Evolutionary conservation across 148 eudicot species (phyloP).

Genomic region (Talinum fruticosum): DNA sequence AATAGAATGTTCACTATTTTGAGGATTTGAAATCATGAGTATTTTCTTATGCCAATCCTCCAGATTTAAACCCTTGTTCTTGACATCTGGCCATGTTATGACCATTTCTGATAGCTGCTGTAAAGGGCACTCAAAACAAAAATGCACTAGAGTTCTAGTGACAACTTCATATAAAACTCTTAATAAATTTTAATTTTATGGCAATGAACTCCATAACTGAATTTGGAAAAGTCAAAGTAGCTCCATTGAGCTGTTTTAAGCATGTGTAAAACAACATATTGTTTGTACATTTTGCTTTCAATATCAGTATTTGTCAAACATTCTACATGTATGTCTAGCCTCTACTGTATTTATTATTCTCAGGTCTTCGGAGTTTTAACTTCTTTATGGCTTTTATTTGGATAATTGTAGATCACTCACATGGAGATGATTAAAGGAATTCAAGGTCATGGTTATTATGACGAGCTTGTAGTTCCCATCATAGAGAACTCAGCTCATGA

Average conservation of each 20-base stretch:
- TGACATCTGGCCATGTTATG: too few species aligned
- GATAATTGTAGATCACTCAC: slow-evolving; percentile 69
- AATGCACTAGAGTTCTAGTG: too few species aligned
- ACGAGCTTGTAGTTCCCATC: slow-evolving; percentile 94
- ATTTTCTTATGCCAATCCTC: too few species aligned
- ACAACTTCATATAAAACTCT: too few species aligned
- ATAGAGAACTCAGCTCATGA: slow-evolving; percentile 96
- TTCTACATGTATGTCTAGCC: not conserved
- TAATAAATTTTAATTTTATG: not conserved
- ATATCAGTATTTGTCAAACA: not conserved
- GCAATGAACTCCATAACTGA: not conserved
- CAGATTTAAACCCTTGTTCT: too few species aligned
- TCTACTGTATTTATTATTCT: not conserved
- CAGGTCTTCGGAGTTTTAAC: not conserved
- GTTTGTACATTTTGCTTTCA: not conserved
- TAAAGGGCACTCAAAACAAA: too few species aligned
- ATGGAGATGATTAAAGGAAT: slow-evolving; percentile 99
- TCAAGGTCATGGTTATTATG: slow-evolving; percentile 97
- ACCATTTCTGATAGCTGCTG: too few species aligned
- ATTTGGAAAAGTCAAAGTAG: not conserved
- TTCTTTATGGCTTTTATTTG: slow-evolving; percentile 1
- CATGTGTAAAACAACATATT: not conserved
- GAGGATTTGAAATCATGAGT: too few species aligned
- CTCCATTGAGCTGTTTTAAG: slow-evolving; percentile 4
- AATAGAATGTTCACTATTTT: too few species aligned